These are phyloP conservation scores for Ophiostoma ulmi DNA, from an alignment of 2,329 filamentous ascomycete genomes.

Conservation along the genomic window DNA sequence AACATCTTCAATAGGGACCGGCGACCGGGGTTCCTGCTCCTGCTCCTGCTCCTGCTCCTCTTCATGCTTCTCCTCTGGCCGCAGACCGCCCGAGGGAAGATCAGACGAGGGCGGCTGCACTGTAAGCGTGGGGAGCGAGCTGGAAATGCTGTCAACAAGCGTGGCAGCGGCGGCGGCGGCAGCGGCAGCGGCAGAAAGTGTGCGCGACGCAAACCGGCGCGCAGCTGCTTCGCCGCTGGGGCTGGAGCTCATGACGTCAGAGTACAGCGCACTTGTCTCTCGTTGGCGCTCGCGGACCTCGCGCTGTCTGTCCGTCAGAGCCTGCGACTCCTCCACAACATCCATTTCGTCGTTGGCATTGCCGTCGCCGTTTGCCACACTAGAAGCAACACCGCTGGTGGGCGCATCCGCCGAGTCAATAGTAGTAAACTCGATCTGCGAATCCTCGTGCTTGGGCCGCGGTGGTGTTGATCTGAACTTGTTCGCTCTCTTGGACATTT, in stretches of 20 bases:
- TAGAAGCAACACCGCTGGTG: constrained; percentile 37
- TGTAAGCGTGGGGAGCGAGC: constrained; percentile 7
- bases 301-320: constrained; percentile 71
- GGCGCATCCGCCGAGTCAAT: constrained; percentile 48
- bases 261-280: constrained; percentile 61
- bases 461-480: constrained; percentile 34
- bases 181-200: constrained; percentile 14
- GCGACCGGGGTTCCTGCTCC: constrained; percentile 14
- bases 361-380: not conserved
- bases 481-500: constrained; percentile 22
- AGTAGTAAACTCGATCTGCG: constrained; percentile 70
- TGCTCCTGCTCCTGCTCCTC: not conserved
- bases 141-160: not conserved
- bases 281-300: constrained; percentile 71
- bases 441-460: constrained; percentile 70
- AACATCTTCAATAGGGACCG: constrained; percentile 18
- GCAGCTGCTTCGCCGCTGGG: constrained; percentile 30
- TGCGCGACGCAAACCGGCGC: not conserved
- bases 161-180: not conserved
- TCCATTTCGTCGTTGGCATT: not conserved
- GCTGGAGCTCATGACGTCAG: constrained; percentile 58
- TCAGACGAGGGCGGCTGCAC: constrained; percentile 11
- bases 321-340: constrained; percentile 54
- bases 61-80: constrained; percentile 1
- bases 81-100: constrained; percentile 16